Evolutionary conservation across 2,329 filamentous ascomycete genomes (phyloP).

Genomic region (Lachnellula cervina): DNA sequence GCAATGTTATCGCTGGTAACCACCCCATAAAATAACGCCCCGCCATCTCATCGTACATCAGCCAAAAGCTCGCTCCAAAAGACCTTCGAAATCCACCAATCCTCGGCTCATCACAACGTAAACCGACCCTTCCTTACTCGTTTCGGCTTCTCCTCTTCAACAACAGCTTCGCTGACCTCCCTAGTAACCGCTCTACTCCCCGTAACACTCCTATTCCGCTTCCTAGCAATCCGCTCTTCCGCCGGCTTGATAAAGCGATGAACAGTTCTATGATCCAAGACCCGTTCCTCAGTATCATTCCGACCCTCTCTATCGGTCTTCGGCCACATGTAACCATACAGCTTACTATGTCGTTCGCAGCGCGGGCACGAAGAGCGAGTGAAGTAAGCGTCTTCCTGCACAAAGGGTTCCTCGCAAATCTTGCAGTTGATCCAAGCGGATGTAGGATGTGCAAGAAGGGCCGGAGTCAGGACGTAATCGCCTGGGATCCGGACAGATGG

Average conservation of each 20-base stretch:
- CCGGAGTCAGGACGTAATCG: conserved; percentile 77
- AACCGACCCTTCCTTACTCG: conserved; percentile 5
- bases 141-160: background rate
- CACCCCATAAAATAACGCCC: too few relatives aligned
- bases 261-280: conserved; percentile 76
- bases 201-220: conserved; percentile 17
- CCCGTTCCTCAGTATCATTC: conserved; percentile 62
- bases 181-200: conserved; percentile 21
- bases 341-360: conserved; percentile 90
- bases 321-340: conserved; percentile 94
- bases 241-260: conserved; percentile 75
- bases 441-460: conserved; percentile 67
- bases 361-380: conserved; percentile 82
- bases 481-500: conserved; percentile 52
- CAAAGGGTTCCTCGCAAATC: conserved; percentile 75
- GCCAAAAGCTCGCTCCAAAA: too few relatives aligned
- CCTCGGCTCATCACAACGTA: conserved; percentile 6
- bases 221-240: conserved; percentile 48
- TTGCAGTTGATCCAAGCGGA: conserved; percentile 87
- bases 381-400: conserved; percentile 83
- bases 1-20: too few relatives aligned
- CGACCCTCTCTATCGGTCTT: conserved; percentile 82
- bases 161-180: conserved; percentile 19
- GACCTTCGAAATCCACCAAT: too few relatives aligned
- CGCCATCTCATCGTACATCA: too few relatives aligned